phyloP scores from a whole-genome alignment of 768 basidiomycete genomes.

The Leccinum fibrillosum region DNA sequence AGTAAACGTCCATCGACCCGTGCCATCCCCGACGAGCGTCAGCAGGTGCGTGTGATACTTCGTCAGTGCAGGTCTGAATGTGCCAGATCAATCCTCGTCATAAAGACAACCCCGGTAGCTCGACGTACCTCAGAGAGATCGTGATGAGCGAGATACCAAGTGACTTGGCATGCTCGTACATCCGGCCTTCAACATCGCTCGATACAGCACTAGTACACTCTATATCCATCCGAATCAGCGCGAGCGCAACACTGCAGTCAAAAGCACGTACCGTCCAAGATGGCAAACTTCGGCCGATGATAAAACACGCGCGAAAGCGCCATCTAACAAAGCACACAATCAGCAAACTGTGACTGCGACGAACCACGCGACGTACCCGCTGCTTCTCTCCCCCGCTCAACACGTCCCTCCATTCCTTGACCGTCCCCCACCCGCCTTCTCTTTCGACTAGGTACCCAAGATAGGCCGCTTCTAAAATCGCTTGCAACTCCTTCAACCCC shows the following conservation, averaged over 20 bases:
- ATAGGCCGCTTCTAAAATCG: slow-evolving; percentile 78
- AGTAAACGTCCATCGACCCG: no score
- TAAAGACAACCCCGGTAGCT: no score
- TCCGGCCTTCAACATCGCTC: slow-evolving; percentile 90
- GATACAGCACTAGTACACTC: slow-evolving; percentile 97
- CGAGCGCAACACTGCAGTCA: background rate
- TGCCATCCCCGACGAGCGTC: no score
- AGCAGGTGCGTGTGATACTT: slow-evolving; percentile 77
- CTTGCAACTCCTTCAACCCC: slow-evolving; percentile 66
- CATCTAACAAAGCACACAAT: slow-evolving; percentile 49
- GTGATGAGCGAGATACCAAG: slow-evolving; percentile 91
- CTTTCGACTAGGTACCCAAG: slow-evolving; percentile 80
- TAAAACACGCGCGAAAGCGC: slow-evolving; percentile 92
- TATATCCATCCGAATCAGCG: slow-evolving; percentile 24
- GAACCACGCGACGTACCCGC: slow-evolving; percentile 42
- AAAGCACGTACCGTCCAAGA: slow-evolving; percentile 70
- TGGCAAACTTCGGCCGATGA: slow-evolving; percentile 76
- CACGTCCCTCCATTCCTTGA: slow-evolving; percentile 91
- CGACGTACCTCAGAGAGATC: slow-evolving; percentile 73
- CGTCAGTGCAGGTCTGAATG: slow-evolving; percentile 63
- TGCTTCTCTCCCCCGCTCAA: slow-evolving; percentile 97
- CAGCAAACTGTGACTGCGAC: background rate
- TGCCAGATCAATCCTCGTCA: background rate
- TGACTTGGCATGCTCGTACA: slow-evolving; percentile 92
- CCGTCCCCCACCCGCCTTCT: slow-evolving; percentile 85